Evolutionary conservation across 495 filamentous ascomycete species (phyloP).

Genomic region (Pyrenula massariospora): DNA sequence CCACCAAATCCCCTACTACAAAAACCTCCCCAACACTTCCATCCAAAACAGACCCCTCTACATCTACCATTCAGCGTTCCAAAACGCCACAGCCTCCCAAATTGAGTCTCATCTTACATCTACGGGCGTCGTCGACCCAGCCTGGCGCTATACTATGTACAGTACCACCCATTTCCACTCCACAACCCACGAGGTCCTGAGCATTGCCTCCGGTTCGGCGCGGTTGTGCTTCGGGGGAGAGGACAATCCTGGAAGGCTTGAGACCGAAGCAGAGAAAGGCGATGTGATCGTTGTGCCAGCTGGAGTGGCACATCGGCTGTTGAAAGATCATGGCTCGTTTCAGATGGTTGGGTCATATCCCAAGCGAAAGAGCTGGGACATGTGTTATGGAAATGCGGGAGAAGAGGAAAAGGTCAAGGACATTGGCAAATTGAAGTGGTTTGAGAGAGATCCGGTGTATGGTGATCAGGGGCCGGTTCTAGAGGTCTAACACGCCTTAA

Average conservation of each 20-base stretch:
- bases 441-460: slow-evolving; percentile 48
- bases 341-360: slow-evolving; percentile 60
- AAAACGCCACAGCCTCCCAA: slow-evolving; percentile 24
- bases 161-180: slow-evolving; percentile 51
- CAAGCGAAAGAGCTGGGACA: slow-evolving; percentile 45
- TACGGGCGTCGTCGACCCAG: slow-evolving; percentile 43
- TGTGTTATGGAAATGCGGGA: slow-evolving; percentile 52
- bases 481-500: slow-evolving; percentile 19
- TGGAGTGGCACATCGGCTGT: slow-evolving; percentile 50
- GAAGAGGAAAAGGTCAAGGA: slow-evolving; percentile 36
- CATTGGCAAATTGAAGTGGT: slow-evolving; percentile 41
- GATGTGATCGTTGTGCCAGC: slow-evolving; percentile 58
- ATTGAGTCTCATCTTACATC: slow-evolving; percentile 41
- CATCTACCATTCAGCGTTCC: slow-evolving; percentile 46
- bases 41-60: slow-evolving; percentile 51
- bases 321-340: slow-evolving; percentile 46
- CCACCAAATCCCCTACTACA: slow-evolving; percentile 47
- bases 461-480: slow-evolving; percentile 41
- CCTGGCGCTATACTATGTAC: slow-evolving; percentile 62
- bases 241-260: slow-evolving; percentile 43
- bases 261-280: slow-evolving; percentile 40
- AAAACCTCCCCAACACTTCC: slow-evolving; percentile 51
- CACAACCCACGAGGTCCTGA: slow-evolving; percentile 56
- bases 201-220: slow-evolving; percentile 43
- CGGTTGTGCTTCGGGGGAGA: slow-evolving; percentile 57